These are phyloP conservation scores for Ceratobasidium sp. DNA, from an alignment of 1,284 basidiomycete genomes.

Conservation along the genomic window DNA sequence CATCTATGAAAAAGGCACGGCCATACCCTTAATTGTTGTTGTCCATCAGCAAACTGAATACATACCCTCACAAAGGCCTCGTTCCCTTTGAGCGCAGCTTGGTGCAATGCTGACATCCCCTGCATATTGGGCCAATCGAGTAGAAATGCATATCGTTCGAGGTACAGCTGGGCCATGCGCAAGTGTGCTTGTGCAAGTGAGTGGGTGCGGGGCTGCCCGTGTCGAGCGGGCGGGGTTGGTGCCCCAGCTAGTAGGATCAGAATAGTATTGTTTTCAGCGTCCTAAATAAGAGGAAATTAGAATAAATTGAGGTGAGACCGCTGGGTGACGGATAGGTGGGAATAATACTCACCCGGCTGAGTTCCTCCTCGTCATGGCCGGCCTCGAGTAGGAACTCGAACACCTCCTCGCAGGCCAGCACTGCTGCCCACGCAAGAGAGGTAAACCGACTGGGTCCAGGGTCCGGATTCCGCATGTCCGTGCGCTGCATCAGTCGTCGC, in stretches of 20 bases:
- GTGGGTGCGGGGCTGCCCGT: slow-evolving; percentile 48
- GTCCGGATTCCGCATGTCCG: slow-evolving; percentile 88
- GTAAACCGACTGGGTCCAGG: slow-evolving; percentile 74
- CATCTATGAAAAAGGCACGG: slow-evolving; percentile 60
- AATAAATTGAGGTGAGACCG: neutral
- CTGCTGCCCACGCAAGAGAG: slow-evolving; percentile 85
- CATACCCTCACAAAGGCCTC: slow-evolving; percentile 82
- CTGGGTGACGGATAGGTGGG: neutral
- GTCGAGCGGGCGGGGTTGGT: slow-evolving; percentile 49
- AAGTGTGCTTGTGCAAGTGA: slow-evolving; percentile 66
- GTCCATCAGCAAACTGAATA: slow-evolving; percentile 43
- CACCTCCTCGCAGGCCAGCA: slow-evolving; percentile 82
- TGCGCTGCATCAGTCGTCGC: slow-evolving; percentile 71
- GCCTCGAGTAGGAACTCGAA: slow-evolving; percentile 83
- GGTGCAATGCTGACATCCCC: slow-evolving; percentile 88
- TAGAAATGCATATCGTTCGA: slow-evolving; percentile 79
- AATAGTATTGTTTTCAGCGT: slow-evolving; percentile 86
- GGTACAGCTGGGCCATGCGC: slow-evolving; percentile 79
- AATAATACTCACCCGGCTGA: slow-evolving; percentile 71
- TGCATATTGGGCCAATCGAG: slow-evolving; percentile 88
- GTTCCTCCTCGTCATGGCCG: slow-evolving; percentile 88
- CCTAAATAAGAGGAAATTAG: slow-evolving; percentile 56
- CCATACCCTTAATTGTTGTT: neutral
- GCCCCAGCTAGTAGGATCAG: slow-evolving; percentile 82
- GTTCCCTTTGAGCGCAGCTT: slow-evolving; percentile 86